Base-by-base conservation (phyloP, 1,284 basidiomycete genomes). In the Puccinia polysora region DNA sequence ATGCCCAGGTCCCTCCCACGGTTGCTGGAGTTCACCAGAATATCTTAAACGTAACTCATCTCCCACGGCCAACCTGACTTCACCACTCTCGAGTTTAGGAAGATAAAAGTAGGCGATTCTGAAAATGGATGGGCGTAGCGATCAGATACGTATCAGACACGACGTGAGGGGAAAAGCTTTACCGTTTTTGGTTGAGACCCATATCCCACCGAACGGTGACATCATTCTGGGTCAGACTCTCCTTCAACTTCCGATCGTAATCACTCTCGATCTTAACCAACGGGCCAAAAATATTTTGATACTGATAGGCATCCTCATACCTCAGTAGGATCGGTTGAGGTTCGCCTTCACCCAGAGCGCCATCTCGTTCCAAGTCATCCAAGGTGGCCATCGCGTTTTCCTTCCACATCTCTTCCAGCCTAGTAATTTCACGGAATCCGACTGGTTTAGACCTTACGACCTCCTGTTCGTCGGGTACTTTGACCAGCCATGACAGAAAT, bases 191-290 rank as follows among this genome's bases (percentile, higher is more conserved):
- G 80, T 98, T 98, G 75, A 97, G 83, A 81, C 96, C 95, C 75
- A 97, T 84, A 81, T 98, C 96, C 96, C 96, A 99, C 53, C 96
- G 85, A 14, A 99, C 89, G 25, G 87, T 87, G 75, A 99, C 91
- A 77, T 96, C 92, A 20, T 90, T 95, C 82, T 99, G 96, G 0
- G 94, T 97, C 82, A 98, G 96, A 73, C 91, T 91, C 80, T 99
- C 96, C 81, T 98, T 98, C 78, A 98, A 84, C 74, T 89, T 87
- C 81, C 96, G 95, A 80, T 99, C 96, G 78, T 97, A 99, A 82
- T 98, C 96, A 5, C 96, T 96, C 80, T 99, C 96, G 77, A 98
- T 97, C 83, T 98, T 98, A 80, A 99, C 95, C 49, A 99, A 85
- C 7, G 95, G 95, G 0, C 95, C 95, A 78, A 97, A 95, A 73